These are phyloP conservation scores for Dunaliella sp. DNA, from an alignment of 139 green algal species.

Conservation along the genomic window DNA sequence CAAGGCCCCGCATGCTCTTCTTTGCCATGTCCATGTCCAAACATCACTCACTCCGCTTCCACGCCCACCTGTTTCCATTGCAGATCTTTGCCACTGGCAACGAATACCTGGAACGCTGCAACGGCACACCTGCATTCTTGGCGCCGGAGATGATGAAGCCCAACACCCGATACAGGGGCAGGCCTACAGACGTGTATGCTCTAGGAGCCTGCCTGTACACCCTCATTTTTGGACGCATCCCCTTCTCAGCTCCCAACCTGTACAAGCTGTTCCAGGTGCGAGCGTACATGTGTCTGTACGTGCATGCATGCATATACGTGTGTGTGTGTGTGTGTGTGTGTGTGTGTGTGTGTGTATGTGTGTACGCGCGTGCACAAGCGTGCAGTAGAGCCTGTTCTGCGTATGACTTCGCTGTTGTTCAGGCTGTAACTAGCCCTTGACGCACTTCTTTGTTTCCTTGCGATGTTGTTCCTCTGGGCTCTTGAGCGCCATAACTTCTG, in stretches of 20 bases:
- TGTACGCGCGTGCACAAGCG: background rate
- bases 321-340: background rate
- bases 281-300: background rate
- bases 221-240: constrained; percentile 76
- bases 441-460: no score
- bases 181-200: constrained; percentile 78
- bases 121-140: constrained; percentile 74
- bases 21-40: no score
- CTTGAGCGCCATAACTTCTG: no score
- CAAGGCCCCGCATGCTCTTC: no score
- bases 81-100: constrained; percentile 60
- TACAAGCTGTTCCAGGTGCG: constrained; percentile 69
- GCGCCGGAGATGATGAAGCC: constrained; percentile 65
- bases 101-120: constrained; percentile 63
- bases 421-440: no score
- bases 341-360: background rate
- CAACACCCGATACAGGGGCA: constrained; percentile 46
- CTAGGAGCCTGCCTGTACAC: constrained; percentile 81
- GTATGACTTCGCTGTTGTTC: no score
- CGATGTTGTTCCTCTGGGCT: no score
- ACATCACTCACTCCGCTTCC: no score
- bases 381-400: no score
- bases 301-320: background rate
- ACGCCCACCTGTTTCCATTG: no score
- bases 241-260: constrained; percentile 71